These are phyloP conservation scores for Fusarium buharicum DNA, from an alignment of 2,329 filamentous ascomycete genomes.

Conservation along the genomic window DNA sequence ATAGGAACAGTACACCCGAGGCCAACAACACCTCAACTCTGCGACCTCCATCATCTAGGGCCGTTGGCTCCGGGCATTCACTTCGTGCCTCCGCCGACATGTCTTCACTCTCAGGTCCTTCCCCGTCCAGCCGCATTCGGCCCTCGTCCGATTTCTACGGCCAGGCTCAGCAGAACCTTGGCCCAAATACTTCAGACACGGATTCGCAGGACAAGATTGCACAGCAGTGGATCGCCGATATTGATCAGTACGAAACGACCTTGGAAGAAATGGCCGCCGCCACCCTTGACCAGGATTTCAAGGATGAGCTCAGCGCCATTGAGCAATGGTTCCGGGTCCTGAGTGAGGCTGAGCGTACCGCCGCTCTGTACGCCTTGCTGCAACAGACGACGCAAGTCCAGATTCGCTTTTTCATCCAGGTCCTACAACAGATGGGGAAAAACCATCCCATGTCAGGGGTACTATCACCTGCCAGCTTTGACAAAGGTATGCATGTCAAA, in stretches of 20 bases:
- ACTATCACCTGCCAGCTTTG: constrained; percentile 92
- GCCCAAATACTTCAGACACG: constrained; percentile 73
- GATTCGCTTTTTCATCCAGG: constrained; percentile 98
- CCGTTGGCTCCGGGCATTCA: constrained; percentile 81
- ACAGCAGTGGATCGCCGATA: constrained; percentile 98
- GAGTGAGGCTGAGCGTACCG: constrained; percentile 95
- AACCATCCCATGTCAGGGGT: constrained; percentile 97
- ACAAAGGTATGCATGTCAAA: constrained; percentile 76
- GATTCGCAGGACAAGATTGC: constrained; percentile 93
- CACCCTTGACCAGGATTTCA: constrained; percentile 99
- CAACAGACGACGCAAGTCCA: constrained; percentile 99
- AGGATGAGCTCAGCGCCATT: constrained; percentile 97
- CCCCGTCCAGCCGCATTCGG: constrained; percentile 81
- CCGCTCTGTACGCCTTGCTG: constrained; percentile 91
- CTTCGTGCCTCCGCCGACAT: constrained; percentile 96
- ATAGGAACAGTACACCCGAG: constrained; percentile 98
- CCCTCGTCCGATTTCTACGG: constrained; percentile 96
- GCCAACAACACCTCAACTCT: constrained; percentile 83
- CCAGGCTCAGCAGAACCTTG: constrained; percentile 74
- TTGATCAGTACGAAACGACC: constrained; percentile 98
- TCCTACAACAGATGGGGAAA: constrained; percentile 98
- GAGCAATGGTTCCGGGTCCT: constrained; percentile 99
- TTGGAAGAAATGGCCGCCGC: constrained; percentile 98
- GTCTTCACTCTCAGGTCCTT: constrained; percentile 77
- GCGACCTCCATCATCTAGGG: constrained; percentile 82